phyloP scores from a whole-genome alignment of 495 filamentous ascomycete genomes.

The Niebla homalea region DNA sequence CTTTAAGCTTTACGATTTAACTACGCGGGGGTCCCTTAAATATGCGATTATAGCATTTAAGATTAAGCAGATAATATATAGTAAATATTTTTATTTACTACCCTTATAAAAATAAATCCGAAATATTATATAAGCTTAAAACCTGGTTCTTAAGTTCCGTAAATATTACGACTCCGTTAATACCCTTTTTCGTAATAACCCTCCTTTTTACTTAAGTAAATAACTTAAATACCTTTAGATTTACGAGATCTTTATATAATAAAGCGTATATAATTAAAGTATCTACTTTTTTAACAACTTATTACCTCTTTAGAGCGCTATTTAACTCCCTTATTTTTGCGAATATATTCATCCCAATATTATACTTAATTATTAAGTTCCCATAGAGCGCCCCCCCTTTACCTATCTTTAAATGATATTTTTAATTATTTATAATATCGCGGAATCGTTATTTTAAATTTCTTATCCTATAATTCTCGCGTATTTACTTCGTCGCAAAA shows the following conservation, averaged over 20 bases:
- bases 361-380: not conserved
- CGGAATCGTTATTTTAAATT: conserved; percentile 8
- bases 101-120: too few relatives aligned
- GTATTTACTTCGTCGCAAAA: not conserved
- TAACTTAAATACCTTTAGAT: too few relatives aligned
- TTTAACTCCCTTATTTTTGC: too few relatives aligned
- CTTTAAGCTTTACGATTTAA: too few relatives aligned
- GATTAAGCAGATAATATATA: too few relatives aligned
- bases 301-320: too few relatives aligned
- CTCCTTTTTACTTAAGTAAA: not conserved
- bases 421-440: not conserved
- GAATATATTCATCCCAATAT: not conserved
- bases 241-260: not conserved
- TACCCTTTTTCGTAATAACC: not conserved
- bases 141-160: too few relatives aligned
- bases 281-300: not conserved
- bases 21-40: too few relatives aligned
- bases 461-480: conserved; percentile 1
- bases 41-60: too few relatives aligned
- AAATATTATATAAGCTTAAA: too few relatives aligned
- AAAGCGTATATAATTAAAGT: not conserved
- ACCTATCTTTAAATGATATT: not conserved
- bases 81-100: too few relatives aligned
- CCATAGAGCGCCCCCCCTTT: not conserved
- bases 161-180: not conserved